These are phyloP conservation scores for Agrocybe pediades DNA, from an alignment of 768 basidiomycete species.

Conservation along the genomic window DNA sequence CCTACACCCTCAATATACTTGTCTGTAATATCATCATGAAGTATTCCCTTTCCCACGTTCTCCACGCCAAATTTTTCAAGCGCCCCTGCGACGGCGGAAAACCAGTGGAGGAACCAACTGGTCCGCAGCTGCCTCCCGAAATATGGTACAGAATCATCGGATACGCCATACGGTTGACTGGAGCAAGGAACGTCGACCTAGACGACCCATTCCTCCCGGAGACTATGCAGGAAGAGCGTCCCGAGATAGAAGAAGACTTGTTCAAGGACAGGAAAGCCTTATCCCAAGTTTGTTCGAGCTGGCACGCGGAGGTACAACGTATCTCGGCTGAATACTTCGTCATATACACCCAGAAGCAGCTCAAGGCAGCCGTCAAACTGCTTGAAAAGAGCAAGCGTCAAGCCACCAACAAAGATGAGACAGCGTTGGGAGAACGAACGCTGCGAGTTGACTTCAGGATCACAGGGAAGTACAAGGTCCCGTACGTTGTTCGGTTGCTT, in stretches of 20 bases:
- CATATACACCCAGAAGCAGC: constrained; percentile 36
- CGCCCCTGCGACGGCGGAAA: no score
- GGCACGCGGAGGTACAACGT: constrained; percentile 36
- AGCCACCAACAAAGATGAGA: constrained; percentile 13
- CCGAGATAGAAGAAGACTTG: constrained; percentile 30
- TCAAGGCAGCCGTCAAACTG: constrained; percentile 31
- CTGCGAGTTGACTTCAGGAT: constrained; percentile 44
- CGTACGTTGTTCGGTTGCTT: constrained; percentile 36
- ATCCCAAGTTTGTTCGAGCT: constrained; percentile 37
- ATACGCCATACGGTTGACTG: constrained; percentile 33
- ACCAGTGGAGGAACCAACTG: neutral
- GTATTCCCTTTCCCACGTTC: no score
- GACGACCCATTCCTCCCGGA: constrained; percentile 41
- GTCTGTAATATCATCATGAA: no score
- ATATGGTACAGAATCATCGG: constrained; percentile 40
- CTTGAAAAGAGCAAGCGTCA: constrained; percentile 31
- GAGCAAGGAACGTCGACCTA: constrained; percentile 30
- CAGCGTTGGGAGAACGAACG: constrained; percentile 38
- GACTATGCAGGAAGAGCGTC: constrained; percentile 27
- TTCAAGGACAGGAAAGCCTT: constrained; percentile 31
- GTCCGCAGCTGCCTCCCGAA: constrained; percentile 18
- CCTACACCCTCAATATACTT: no score
- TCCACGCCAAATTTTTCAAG: neutral
- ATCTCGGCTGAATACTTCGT: constrained; percentile 42
- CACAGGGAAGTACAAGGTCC: constrained; percentile 26